phyloP scores from a whole-genome alignment of 495 filamentous ascomycete species.

The Hypomontagnella submonticulosa region DNA sequence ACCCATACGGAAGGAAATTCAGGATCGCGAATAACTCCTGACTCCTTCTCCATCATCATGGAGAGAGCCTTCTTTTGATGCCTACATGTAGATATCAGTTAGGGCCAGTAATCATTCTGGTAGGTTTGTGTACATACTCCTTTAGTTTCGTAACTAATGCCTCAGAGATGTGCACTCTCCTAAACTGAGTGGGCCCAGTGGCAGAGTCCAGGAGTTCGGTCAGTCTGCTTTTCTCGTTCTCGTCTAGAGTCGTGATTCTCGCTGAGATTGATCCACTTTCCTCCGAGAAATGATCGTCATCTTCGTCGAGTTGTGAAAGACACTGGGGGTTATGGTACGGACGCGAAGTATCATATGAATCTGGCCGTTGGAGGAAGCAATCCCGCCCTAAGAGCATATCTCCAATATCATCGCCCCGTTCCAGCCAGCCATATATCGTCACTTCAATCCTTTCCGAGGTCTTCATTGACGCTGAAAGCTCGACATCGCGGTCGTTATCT shows the following conservation, averaged over 20 bases:
- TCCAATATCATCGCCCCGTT: slow-evolving; percentile 14
- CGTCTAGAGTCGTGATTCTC: neutral
- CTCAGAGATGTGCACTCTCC: slow-evolving; percentile 3
- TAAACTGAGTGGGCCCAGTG: slow-evolving; percentile 20
- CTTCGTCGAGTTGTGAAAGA: slow-evolving; percentile 5
- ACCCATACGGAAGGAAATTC: slow-evolving; percentile 30
- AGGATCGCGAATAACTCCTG: slow-evolving; percentile 11
- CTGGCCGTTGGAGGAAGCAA: slow-evolving; percentile 29
- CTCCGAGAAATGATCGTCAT: neutral
- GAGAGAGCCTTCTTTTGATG: slow-evolving; percentile 26
- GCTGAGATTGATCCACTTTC: neutral
- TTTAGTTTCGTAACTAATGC: slow-evolving; percentile 19
- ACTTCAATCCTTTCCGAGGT: slow-evolving; percentile 9
- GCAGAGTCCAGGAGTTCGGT: slow-evolving; percentile 19
- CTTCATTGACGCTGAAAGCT: slow-evolving; percentile 17
- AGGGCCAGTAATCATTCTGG: neutral
- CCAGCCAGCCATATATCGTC: slow-evolving; percentile 13
- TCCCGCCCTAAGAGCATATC: slow-evolving; percentile 16
- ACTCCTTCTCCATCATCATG: slow-evolving; percentile 36
- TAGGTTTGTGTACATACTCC: slow-evolving; percentile 4
- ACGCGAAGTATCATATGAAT: slow-evolving; percentile 11
- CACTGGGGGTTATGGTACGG: slow-evolving; percentile 30
- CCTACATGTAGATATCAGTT: neutral
- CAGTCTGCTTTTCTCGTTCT: slow-evolving; percentile 10
- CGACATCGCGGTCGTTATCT: slow-evolving; percentile 4